Base-by-base conservation (phyloP, 1,284 basidiomycete genomes). In the Papiliotrema laurentii region DNA sequence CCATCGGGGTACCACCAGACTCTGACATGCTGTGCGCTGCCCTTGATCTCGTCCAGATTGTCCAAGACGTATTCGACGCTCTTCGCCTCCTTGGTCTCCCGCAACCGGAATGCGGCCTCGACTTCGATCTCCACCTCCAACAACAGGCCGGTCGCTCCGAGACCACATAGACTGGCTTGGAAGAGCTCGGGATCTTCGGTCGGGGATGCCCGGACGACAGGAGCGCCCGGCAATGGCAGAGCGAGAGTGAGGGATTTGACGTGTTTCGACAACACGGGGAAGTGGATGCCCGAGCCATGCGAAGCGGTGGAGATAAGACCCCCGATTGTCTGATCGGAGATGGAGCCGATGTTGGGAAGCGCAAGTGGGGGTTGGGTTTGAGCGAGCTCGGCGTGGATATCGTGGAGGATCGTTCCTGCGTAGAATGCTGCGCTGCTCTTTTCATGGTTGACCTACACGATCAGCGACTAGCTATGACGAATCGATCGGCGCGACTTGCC, bases 301-400 rank as follows among this genome's bases (percentile, higher is more conserved):
- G 93, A 93, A 3, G 91, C 91, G 37, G 96, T 98, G 10, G 91
- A 86, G 64, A 98, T 81, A 56, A 93, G 82, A 28, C 94, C 94
- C n/a, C 82, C 93, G 55, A 98, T 80, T 2, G 92, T 92, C 73
- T 97, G 94, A 72, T 97, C 91, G 34, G 90, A 94, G 68, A 98
- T 97, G 35, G 91, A 94, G 35, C 96, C 96, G 54, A 97, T 80
- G 71, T 91, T 96, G 65, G 82, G 83, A 81, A 98, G 85, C 38
- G 92, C 91, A 21, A 97, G 80, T 1, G 70, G 53, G 14, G 70
- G 70, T 26, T 79, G 78, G 59, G 85, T 76, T n/a, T 76, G 71
- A 31, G 80, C 82, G 45, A 97, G 84, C 18, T 60, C 42, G 18
- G 61, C 47, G 50, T 92, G 87, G 14, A 93, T 79, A 45, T 79